Evolutionary conservation across 306 rosid species (phyloP), one percentile per base, ranked within the genome.

Genomic region (Glycine latifolia): DNA sequence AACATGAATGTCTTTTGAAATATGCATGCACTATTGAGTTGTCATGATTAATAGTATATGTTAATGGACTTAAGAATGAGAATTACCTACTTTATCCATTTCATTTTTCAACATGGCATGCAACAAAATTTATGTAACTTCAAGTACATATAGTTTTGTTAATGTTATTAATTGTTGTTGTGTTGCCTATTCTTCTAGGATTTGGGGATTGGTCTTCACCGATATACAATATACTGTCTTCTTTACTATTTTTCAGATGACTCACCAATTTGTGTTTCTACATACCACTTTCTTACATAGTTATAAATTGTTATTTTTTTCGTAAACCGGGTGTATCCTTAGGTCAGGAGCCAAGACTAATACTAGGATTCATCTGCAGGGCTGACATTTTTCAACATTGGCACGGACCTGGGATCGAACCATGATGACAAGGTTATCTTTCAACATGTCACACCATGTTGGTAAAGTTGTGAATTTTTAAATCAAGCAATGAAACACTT

Each of bases 1-100:
- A 71, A 74, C 59, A 79, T 68, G 76, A 61, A 60, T 74, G 41
- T 41, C 71, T 8, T 16, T 49, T 68, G 81, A 56, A 81, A 53
- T 63, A 69, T 75, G 47, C 35, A 20, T 39, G 5, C 10, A 10
- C 37, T 59, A 16, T 43, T 68, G 5, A 75, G 41, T 53, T 78
- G 67, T 79, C 49, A 63, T 62, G 65, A 33, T 46, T 76, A 41
- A 3, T 48, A 2, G 4, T 48, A 52, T 65, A 52, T 65, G 66
- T 59, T 49, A 43, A 33, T 73, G 11, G n/a, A 68, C 73, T 82
- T 69, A 14, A 6, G 67, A 73, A 56, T 77, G 67, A 65, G 54
- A 75, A 43, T 4, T 63, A 35, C 12, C 58, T 41, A 47, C 31
- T 20, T 35, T 49, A 17, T 31, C 61, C 39, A 17, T 56, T 81